Conservation (phyloP, 2,329 filamentous ascomycete genomes). For the Incumbomyces delicatus region DNA sequence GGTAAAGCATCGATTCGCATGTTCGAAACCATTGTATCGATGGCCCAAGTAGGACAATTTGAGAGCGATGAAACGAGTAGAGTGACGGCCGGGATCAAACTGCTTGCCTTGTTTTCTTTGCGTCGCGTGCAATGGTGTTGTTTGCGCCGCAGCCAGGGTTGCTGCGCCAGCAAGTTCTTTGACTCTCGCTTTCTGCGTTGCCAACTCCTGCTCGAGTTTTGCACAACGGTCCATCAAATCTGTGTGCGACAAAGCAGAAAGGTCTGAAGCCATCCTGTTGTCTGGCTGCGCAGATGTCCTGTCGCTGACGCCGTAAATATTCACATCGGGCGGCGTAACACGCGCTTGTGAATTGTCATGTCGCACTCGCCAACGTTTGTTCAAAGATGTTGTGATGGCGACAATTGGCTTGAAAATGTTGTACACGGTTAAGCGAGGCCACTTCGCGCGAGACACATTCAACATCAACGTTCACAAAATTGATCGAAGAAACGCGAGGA, state of each 20-base stretch:
- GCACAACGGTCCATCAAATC: conserved; percentile 1
- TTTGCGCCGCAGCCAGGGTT: conserved; percentile 18
- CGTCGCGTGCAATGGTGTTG: conserved; percentile 23
- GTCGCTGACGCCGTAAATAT: neutral
- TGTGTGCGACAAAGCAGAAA: neutral
- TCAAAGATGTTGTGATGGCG: no score
- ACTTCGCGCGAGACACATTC: no score
- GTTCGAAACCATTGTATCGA: conserved; percentile 87
- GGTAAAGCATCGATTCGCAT: conserved; percentile 59
- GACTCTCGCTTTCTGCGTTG: neutral
- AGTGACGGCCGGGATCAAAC: conserved; percentile 72
- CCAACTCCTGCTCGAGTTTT: conserved; percentile 5
- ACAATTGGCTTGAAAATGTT: neutral
- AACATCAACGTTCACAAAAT: no score
- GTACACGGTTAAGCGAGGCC: neutral
- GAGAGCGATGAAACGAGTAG: conserved; percentile 74
- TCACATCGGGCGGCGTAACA: neutral
- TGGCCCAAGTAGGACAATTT: conserved; percentile 92
- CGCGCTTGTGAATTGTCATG: conserved; percentile 1
- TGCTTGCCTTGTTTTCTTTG: conserved; percentile 37
- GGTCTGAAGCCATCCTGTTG: neutral
- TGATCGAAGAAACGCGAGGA: no score
- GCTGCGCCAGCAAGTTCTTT: neutral
- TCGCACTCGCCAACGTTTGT: neutral
- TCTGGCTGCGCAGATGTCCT: neutral